Evolutionary conservation across 371 early-diverging fungal species (phyloP).

Genomic region (Mucor velutinosus): DNA sequence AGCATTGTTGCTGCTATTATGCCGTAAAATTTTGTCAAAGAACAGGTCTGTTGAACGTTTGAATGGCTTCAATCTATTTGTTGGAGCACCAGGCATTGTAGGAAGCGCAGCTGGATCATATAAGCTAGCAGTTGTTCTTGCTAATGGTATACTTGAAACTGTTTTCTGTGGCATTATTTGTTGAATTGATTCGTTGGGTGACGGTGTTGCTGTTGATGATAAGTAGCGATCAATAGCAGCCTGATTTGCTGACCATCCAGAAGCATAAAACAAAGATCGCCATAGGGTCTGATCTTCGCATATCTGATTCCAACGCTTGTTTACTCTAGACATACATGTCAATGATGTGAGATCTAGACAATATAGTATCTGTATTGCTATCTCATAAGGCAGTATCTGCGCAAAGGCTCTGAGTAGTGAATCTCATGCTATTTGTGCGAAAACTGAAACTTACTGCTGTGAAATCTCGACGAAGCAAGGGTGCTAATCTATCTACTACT

Average conservation of each 20-base stretch:
- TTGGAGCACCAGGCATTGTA: conserved; percentile 15
- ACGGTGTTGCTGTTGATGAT: conserved; percentile 19
- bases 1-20: conserved; percentile 1
- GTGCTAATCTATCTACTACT: conserved; percentile 60
- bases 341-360: conserved; percentile 57
- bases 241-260: conserved; percentile 58
- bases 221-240: conserved; percentile 52
- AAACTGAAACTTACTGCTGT: conserved; percentile 41
- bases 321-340: conserved; percentile 49
- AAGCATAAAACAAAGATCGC: conserved; percentile 54
- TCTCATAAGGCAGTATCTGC: conserved; percentile 63
- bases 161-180: conserved; percentile 5
- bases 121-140: conserved; percentile 2
- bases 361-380: conserved; percentile 64
- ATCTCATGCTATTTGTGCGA: background rate
- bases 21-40: conserved; percentile 4
- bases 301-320: conserved; percentile 63
- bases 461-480: conserved; percentile 66
- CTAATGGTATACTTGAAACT: conserved; percentile 10
- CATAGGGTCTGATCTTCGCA: conserved; percentile 70
- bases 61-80: conserved; percentile 15
- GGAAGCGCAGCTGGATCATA: conserved; percentile 28
- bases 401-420: background rate
- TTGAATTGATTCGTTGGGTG: background rate
- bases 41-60: conserved; percentile 15